phyloP scores from a whole-genome alignment of 2,329 filamentous ascomycete species.

The Epichloe hybrida region DNA sequence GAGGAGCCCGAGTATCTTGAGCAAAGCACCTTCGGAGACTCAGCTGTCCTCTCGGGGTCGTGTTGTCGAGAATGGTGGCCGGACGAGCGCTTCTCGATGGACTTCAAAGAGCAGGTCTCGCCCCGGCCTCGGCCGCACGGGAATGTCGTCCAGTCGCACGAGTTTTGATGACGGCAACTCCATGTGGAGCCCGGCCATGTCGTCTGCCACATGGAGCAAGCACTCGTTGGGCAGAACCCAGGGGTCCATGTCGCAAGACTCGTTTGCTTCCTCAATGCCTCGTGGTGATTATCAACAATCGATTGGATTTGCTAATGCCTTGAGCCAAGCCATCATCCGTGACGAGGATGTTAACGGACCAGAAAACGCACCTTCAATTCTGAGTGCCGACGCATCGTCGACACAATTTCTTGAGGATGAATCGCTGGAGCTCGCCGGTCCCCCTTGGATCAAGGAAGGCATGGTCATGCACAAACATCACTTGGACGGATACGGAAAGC shows the following conservation, averaged over 20 bases:
- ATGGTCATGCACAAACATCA: constrained; percentile 95
- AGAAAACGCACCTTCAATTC: constrained; percentile 32
- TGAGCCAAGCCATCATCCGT: constrained; percentile 92
- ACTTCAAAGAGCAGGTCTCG: constrained; percentile 75
- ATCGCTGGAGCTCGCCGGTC: constrained; percentile 75
- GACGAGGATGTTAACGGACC: constrained; percentile 56
- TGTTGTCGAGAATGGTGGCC: constrained; percentile 48
- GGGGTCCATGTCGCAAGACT: constrained; percentile 85
- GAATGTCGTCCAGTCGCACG: constrained; percentile 79
- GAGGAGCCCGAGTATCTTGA: constrained; percentile 78
- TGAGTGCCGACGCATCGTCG: constrained; percentile 45
- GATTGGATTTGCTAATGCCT: constrained; percentile 91
- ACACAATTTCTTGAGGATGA: constrained; percentile 78
- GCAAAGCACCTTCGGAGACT: constrained; percentile 81
- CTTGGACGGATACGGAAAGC: constrained; percentile 78
- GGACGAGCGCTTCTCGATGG: constrained; percentile 54
- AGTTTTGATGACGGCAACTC: constrained; percentile 86
- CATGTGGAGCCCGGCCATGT: constrained; percentile 71
- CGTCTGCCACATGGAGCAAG: constrained; percentile 92
- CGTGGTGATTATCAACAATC: constrained; percentile 84
- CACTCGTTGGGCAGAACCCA: constrained; percentile 84
- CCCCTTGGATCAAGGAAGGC: constrained; percentile 98
- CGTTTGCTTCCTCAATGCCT: constrained; percentile 63
- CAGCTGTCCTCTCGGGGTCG: constrained; percentile 58
- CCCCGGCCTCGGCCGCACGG: constrained; percentile 58